These are phyloP conservation scores for Zarea fungicola DNA, from an alignment of 2,329 filamentous ascomycete species.

Conservation along the genomic window DNA sequence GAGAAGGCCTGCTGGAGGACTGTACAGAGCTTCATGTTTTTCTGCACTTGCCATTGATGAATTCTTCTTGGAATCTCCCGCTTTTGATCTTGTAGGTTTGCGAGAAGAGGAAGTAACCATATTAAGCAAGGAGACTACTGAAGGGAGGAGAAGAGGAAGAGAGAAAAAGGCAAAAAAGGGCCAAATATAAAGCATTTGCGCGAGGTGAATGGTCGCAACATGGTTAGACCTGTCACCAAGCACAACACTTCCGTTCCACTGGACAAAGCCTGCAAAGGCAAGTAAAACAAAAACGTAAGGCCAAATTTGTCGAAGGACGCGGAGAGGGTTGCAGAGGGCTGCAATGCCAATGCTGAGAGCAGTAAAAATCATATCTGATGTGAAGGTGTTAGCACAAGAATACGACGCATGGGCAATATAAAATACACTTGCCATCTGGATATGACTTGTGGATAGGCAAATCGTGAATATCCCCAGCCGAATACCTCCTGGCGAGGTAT, in stretches of 20 bases:
- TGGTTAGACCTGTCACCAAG: slow-evolving; percentile 95
- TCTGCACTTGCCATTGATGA: no score
- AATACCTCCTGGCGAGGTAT: slow-evolving; percentile 39
- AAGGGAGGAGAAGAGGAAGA: slow-evolving; percentile 63
- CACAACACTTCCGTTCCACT: slow-evolving; percentile 88
- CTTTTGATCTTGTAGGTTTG: background rate
- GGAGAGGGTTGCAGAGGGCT: slow-evolving; percentile 42
- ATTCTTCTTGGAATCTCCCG: no score
- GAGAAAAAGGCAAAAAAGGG: slow-evolving; percentile 88
- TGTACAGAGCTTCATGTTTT: no score
- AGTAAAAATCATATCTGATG: slow-evolving; percentile 49
- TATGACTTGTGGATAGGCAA: slow-evolving; percentile 40
- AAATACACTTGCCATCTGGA: slow-evolving; percentile 42
- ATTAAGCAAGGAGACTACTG: slow-evolving; percentile 33
- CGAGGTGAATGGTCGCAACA: slow-evolving; percentile 77
- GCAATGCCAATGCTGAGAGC: slow-evolving; percentile 60
- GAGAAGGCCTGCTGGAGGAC: slow-evolving; percentile 10
- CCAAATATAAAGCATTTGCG: slow-evolving; percentile 96
- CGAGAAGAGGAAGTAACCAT: background rate
- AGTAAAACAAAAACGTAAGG: slow-evolving; percentile 58
- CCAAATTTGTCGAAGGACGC: slow-evolving; percentile 45
- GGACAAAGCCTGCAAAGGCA: slow-evolving; percentile 68
- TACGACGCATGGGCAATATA: background rate
- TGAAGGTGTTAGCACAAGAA: background rate
- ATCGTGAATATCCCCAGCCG: slow-evolving; percentile 52